These are phyloP conservation scores for Penicillium concentricum DNA, from an alignment of 2,329 filamentous ascomycete species.

Conservation along the genomic window DNA sequence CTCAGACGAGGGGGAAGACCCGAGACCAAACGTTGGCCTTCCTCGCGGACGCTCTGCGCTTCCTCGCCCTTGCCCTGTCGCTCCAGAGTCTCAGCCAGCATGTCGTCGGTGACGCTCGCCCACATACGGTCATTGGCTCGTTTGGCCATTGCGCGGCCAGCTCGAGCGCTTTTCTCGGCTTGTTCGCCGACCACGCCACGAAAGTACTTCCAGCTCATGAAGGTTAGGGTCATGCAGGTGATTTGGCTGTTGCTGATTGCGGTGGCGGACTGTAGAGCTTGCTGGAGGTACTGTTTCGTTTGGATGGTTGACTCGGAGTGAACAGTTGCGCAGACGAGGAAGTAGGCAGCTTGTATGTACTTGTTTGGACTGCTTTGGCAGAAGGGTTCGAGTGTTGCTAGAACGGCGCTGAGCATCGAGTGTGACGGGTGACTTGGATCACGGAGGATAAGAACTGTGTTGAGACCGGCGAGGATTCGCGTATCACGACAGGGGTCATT, in stretches of 20 bases:
- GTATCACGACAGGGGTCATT: slow-evolving; percentile 62
- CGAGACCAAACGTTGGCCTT: slow-evolving; percentile 44
- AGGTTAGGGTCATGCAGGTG: slow-evolving; percentile 76
- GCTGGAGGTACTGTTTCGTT: slow-evolving; percentile 74
- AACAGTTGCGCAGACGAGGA: slow-evolving; percentile 70
- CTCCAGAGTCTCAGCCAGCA: slow-evolving; percentile 73
- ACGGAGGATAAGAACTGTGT: slow-evolving; percentile 71
- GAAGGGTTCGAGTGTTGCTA: slow-evolving; percentile 65
- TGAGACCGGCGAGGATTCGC: slow-evolving; percentile 62
- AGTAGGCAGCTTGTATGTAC: slow-evolving; percentile 75
- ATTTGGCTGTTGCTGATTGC: slow-evolving; percentile 73
- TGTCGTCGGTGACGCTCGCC: slow-evolving; percentile 77
- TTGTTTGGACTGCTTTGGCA: slow-evolving; percentile 69
- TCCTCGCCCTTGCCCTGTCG: slow-evolving; percentile 64
- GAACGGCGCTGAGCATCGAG: slow-evolving; percentile 57
- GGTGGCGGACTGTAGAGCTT: slow-evolving; percentile 68
- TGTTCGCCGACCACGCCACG: slow-evolving; percentile 78
- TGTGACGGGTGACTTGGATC: slow-evolving; percentile 59
- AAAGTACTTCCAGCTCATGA: slow-evolving; percentile 83
- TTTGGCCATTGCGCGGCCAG: slow-evolving; percentile 66
- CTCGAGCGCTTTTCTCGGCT: slow-evolving; percentile 71
- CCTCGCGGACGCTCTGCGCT: slow-evolving; percentile 47
- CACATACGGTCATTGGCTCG: slow-evolving; percentile 70
- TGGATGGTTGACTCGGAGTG: slow-evolving; percentile 68
- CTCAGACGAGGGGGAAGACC: slow-evolving; percentile 40